These are phyloP conservation scores for Nymphaea colorata DNA, from an alignment of 164 flowering plant species.

Conservation along the genomic window DNA sequence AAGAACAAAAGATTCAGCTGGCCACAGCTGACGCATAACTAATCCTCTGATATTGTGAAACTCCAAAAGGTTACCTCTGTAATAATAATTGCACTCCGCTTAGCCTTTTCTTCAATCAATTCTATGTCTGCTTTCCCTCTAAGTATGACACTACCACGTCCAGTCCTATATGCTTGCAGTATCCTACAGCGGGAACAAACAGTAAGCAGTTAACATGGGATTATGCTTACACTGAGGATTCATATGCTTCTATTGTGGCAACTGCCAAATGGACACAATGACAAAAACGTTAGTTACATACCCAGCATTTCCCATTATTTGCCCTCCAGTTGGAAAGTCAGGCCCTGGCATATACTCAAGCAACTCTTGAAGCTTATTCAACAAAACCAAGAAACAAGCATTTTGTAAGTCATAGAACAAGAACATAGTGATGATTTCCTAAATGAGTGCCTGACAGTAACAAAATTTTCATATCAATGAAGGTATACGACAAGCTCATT, in stretches of 20 bases:
- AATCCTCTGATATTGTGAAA: neutral
- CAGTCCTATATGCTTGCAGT: constrained; percentile 88
- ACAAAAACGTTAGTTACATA: constrained; percentile 16
- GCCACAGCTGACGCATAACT: too few species aligned
- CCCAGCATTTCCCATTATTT: constrained; percentile 90
- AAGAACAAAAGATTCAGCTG: neutral
- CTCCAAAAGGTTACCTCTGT: constrained; percentile 49
- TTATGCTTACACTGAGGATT: neutral
- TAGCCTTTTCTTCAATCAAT: constrained; percentile 61
- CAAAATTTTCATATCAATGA: too few species aligned
- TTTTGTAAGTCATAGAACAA: too few species aligned
- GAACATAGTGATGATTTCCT: neutral
- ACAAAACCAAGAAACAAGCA: neutral
- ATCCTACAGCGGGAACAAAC: constrained; percentile 35
- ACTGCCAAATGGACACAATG: neutral
- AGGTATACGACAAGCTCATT: too few species aligned
- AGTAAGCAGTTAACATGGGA: neutral
- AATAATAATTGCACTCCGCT: constrained; percentile 62
- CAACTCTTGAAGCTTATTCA: constrained; percentile 74
- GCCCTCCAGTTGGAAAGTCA: constrained; percentile 96
- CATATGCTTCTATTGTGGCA: neutral
- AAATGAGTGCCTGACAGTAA: neutral
- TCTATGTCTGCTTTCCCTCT: constrained; percentile 92
- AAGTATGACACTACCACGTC: constrained; percentile 72
- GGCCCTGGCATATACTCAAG: constrained; percentile 99